These are phyloP conservation scores for Cadophora sp. DNA, from an alignment of 2,329 filamentous ascomycete species.

Conservation along the genomic window DNA sequence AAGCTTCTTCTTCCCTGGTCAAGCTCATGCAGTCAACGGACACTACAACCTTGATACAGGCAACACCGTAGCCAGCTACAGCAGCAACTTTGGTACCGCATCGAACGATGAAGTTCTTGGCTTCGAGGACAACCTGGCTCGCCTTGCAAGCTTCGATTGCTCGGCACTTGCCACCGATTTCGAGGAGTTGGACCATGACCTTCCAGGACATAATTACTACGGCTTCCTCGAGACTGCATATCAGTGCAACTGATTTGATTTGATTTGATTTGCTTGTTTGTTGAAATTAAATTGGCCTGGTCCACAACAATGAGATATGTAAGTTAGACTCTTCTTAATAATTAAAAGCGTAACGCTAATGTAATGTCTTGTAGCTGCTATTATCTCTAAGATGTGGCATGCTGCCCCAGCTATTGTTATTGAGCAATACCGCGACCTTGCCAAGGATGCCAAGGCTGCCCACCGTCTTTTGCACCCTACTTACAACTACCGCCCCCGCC, in stretches of 20 bases:
- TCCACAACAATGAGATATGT: conserved; percentile 15
- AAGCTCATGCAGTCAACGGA: background rate
- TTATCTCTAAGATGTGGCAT: conserved; percentile 15
- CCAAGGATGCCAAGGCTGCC: background rate
- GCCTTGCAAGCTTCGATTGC: background rate
- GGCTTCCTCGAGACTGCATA: no score
- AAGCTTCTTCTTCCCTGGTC: background rate
- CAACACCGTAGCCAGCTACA: background rate
- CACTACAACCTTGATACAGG: background rate
- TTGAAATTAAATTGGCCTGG: no score
- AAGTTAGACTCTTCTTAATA: no score
- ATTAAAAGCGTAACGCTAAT: no score
- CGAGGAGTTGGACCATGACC: background rate
- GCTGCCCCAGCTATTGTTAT: background rate
- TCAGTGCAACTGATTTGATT: no score
- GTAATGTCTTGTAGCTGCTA: background rate
- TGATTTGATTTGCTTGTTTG: no score
- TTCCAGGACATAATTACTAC: background rate
- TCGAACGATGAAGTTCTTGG: background rate
- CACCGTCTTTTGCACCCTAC: background rate
- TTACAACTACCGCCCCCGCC: conserved; percentile 2
- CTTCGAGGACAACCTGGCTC: background rate
- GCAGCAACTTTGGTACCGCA: background rate
- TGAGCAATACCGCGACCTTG: background rate
- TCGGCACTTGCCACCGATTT: background rate